Conservation (phyloP, 1,284 basidiomycete genomes). For the Chiua sp. region DNA sequence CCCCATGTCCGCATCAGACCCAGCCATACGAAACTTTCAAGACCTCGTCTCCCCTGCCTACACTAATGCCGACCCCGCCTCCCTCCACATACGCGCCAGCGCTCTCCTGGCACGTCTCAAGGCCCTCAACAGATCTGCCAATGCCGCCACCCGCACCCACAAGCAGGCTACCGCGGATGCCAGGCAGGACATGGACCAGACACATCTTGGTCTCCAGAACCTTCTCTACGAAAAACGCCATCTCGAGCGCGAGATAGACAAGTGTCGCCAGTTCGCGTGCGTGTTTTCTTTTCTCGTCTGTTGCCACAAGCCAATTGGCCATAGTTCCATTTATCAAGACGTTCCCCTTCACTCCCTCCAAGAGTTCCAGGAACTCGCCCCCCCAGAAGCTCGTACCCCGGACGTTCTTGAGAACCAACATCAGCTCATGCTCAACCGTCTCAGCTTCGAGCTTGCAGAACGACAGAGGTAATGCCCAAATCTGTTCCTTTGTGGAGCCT, state of each 20-base stretch:
- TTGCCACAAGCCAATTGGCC: not conserved
- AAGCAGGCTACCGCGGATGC: constrained; percentile 78
- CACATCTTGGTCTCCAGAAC: constrained; percentile 81
- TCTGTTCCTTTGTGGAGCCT: constrained; percentile 15
- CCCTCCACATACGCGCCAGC: constrained; percentile 65
- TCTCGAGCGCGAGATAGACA: constrained; percentile 84
- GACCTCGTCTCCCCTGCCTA: constrained; percentile 58
- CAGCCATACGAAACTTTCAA: constrained; percentile 62
- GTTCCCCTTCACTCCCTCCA: constrained; percentile 70
- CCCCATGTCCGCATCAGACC: constrained; percentile 42
- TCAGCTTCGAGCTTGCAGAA: constrained; percentile 82
- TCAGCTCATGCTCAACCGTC: constrained; percentile 80
- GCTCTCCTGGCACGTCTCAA: constrained; percentile 79
- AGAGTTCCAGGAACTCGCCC: constrained; percentile 68
- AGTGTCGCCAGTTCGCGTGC: constrained; percentile 85
- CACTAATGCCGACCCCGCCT: constrained; percentile 52
- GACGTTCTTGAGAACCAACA: constrained; percentile 70
- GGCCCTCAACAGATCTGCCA: constrained; percentile 73
- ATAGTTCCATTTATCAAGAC: constrained; percentile 83
- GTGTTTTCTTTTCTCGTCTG: constrained; percentile 28
- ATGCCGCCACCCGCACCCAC: constrained; percentile 66
- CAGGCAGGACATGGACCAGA: constrained; percentile 82
- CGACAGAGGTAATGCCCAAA: constrained; percentile 64
- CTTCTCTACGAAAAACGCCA: constrained; percentile 84
- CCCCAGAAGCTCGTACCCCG: constrained; percentile 64